Evolutionary conservation across 768 basidiomycete genomes (phyloP), one percentile per base, ranked within the genome.

Genomic region (Russula sp.): DNA sequence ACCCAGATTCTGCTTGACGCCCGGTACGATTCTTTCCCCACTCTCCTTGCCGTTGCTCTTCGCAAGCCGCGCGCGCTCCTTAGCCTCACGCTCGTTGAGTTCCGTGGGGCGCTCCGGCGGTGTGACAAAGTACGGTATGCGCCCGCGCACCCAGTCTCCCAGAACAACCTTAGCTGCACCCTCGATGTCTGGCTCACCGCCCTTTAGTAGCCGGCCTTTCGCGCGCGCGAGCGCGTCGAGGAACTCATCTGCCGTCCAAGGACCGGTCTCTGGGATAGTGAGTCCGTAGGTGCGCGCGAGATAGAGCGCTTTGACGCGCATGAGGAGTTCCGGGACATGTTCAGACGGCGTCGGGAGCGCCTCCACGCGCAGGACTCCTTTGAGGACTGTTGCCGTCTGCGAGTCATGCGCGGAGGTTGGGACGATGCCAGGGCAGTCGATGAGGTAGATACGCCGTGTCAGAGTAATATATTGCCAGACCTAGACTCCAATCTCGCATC

Each of bases 401-500:
- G 89, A 84, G 74, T 98, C 95, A 65, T 90, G 82, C 2, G 93
- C 89, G 27, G 94, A 95, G 18, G 94, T 88, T 2, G 96, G 96
- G 1, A 98, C 97, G 74, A 98, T 91, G 54, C 97, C 97, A 34
- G 97, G 97, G 73, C 97, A 99, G 76, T 99, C 97, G 77, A 99
- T 98, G 68, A 99, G 88, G 79, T 98, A 99, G 73, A 99, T 99
- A 58, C 91, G 84, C 66, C 89, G 85, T 63, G 95, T 99, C 47
- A 99, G 79, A 34, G 94, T 95, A 78, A 99, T 98, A 75, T 99
- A 99, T 82, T 99, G 96, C 97, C 97, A 99, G 68, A 98, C 95
- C 75, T 75, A 60, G 16, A 11, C 10, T 31, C 35, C 10, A 32
- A 52, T 37, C 11, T 59, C 20, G 37, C 32, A 34, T 54, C 52